phyloP scores from a whole-genome alignment of 805 yeast genomes.

The Debaryomyces maramus region DNA sequence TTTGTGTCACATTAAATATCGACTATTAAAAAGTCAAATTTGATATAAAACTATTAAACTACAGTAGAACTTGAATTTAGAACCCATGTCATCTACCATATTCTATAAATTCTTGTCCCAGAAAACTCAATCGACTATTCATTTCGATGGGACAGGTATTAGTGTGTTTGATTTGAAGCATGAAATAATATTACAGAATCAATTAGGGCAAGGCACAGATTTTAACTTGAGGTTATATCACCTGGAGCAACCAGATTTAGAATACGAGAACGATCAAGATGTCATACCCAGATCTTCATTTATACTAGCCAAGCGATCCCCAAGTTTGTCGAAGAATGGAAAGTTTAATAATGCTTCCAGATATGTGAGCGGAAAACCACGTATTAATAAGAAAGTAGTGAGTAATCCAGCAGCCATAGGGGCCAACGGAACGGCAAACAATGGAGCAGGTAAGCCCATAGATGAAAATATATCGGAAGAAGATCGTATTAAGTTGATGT shows the following conservation, averaged over 20 bases:
- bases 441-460: slow-evolving; percentile 20
- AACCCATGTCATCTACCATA: slow-evolving; percentile 78
- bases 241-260: slow-evolving; percentile 54
- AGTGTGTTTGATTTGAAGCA: slow-evolving; percentile 92
- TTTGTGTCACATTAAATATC: slow-evolving; percentile 1
- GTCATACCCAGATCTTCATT: slow-evolving; percentile 89
- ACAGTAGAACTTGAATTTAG: not conserved
- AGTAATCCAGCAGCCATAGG: slow-evolving; percentile 27
- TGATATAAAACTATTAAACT: too few relatives aligned
- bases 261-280: slow-evolving; percentile 82
- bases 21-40: too few relatives aligned
- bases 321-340: slow-evolving; percentile 49
- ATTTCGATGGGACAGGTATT: slow-evolving; percentile 95
- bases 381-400: slow-evolving; percentile 43
- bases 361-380: slow-evolving; percentile 72
- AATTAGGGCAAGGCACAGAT: slow-evolving; percentile 79
- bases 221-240: slow-evolving; percentile 74
- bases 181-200: slow-evolving; percentile 81
- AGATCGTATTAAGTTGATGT: slow-evolving; percentile 86
- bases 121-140: slow-evolving; percentile 70
- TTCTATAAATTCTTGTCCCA: slow-evolving; percentile 87
- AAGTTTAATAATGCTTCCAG: slow-evolving; percentile 61
- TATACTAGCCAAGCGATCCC: slow-evolving; percentile 77
- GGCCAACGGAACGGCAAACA: slow-evolving; percentile 13
- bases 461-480: slow-evolving; percentile 67